Percentiles rank a stretch among this genome's conserved stretches.
These are phyloP conservation scores for Tulasnella calospora DNA, from an alignment of 768 basidiomycete species.

Conservation along the genomic window DNA sequence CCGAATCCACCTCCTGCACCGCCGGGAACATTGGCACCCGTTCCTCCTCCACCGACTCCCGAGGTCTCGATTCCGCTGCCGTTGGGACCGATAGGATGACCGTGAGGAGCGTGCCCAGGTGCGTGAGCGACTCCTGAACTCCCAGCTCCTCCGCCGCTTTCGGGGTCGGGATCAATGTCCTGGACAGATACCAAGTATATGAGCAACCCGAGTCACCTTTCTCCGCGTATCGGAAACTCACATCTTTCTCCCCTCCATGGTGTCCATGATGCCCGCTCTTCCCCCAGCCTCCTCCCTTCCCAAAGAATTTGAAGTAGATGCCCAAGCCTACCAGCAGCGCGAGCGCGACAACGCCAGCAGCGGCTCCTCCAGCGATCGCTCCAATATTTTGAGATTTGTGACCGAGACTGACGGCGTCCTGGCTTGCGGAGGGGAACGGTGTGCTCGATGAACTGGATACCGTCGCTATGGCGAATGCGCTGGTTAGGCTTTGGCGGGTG, in stretches of 20 bases:
- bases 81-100: not conserved
- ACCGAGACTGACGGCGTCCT: not conserved
- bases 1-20: not conserved
- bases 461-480: not conserved
- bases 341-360: not conserved
- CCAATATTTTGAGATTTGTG: not conserved
- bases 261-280: not conserved
- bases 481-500: not conserved
- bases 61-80: not conserved
- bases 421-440: not conserved
- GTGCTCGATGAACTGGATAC: not conserved
- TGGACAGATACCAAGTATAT: not conserved
- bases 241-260: not conserved
- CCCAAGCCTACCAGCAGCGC: not conserved
- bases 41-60: not conserved
- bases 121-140: not conserved
- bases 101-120: not conserved
- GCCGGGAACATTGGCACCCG: not conserved
- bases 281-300: not conserved
- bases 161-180: not conserved
- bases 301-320: not conserved
- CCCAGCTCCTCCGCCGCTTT: not conserved
- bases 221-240: not conserved
- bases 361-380: not conserved
- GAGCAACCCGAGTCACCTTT: too few relatives aligned